Evolutionary conservation across 2,329 filamentous ascomycete species (phyloP), one percentile per base, ranked within the genome.

Genomic region (Emergomyces orientalis): DNA sequence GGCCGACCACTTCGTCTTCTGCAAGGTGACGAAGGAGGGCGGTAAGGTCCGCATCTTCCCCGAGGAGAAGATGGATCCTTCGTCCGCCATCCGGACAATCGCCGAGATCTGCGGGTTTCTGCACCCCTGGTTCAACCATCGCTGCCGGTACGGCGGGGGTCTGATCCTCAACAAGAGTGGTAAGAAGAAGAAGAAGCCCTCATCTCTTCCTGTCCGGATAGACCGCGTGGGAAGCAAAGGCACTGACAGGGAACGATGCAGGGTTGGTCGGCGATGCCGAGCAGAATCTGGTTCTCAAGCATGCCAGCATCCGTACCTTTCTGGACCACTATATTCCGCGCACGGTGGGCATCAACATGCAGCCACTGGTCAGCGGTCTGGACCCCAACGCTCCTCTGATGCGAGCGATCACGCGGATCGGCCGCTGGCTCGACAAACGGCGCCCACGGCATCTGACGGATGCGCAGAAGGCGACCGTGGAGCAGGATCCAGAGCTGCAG

Each of bases 1-100:
- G 52, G 63, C 65, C 62, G 55, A 71, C 43, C 66, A 68, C 45
- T 70, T 69, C 64, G 17, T 72, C 45, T 71, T 72, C 54, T 62
- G 19, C 13, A 69, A 67, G 54, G 61, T 68, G 19, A 22, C 65
- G 17, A 30, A 67, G 13, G 62, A 67, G 47, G 45, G 56, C 59
- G 57, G 64, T 54, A 25, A 68, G 64, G 63, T 65, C 45, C 14
- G 45, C 39, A 69, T 70, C 59, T 49, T 67, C 32, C 65, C 47
- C 45, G 52, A 67, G 25, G 57, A 59, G 45, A 65, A 32, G 4
- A 69, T 71, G 59, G 63, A 63, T 55, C 45, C 60, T 45, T 22
- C 41, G 41, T 65, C 55, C 32, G 59, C 68, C 1, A 34, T 65
- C 49, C 45, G 17, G 22, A 63, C 57, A 47, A 60, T 65, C 14